Base-by-base conservation (phyloP, 73 alveolate species). In the Paramecium sonneborni region DNA sequence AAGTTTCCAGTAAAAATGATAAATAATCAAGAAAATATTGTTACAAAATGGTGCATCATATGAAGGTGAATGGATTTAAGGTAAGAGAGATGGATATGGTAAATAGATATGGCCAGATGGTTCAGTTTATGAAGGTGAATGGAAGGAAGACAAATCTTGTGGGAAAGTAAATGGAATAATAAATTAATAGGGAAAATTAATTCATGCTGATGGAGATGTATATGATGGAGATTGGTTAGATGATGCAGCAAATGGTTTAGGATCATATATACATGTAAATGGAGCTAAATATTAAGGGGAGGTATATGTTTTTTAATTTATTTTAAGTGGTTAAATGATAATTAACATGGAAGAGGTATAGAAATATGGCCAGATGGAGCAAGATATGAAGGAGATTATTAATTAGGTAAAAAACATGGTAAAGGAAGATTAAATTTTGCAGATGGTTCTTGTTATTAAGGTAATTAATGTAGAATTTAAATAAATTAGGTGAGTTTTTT, bases 181-280 rank as follows among this genome's bases (percentile, higher is more conserved):
- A 30, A 93, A 12, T 37, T 12, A 74, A n/a, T 46, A 79, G 90
- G 98, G 98, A 23, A 95, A 92, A 85, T 90, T 96, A 32, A 55
- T 93, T n/a, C 98, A 96, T 84, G 96, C 96, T 14, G 97, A 95
- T 70, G 98, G 98, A 5, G 98, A 96, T 58, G 85, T 96, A 1
- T 94, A 94, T 86, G 97, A 94, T 69, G 97, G 97, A 14, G 92
- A 86, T 24, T 94, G 96, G 97, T 79, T 92, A 23, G 92, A 85
- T 76, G 95, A 94, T 92, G 68, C 74, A 34, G 93, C 95, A 18
- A 67, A 93, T 37, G 94, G 92, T 12, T 52, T 52, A 38, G 93
- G 94, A 52, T 48, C 35, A 3, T 92, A 92, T 43, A 48, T 48
- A 12, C 95, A 95, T 62, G 79, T 95, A 10, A 92, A 76, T 57